Evolutionary conservation across 768 basidiomycete species (phyloP).

Genomic region (Mrakia frigida): DNA sequence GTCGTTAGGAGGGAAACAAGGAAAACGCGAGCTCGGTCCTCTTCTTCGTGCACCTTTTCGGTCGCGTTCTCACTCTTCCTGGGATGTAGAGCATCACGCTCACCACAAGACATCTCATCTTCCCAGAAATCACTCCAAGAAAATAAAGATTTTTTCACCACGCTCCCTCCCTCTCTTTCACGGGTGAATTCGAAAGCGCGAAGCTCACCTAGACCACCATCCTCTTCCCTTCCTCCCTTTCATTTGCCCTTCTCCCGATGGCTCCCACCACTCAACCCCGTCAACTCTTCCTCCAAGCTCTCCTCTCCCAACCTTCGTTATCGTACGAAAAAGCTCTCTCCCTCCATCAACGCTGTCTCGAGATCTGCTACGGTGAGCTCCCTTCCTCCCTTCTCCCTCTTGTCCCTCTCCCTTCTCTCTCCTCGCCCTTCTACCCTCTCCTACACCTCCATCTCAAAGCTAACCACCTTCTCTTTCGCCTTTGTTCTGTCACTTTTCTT

Average conservation of each 20-base stretch:
- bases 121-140: no score
- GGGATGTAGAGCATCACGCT: no score
- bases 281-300: slow-evolving; percentile 25
- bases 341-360: slow-evolving; percentile 4
- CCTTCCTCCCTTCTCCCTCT: background rate
- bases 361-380: slow-evolving; percentile 14
- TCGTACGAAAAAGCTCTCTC: slow-evolving; percentile 17
- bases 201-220: background rate
- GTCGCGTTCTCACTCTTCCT: no score
- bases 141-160: no score
- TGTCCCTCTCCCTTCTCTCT: background rate
- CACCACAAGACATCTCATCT: no score
- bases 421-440: background rate
- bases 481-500: no score
- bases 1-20: no score
- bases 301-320: slow-evolving; percentile 23
- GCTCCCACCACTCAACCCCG: background rate
- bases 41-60: no score
- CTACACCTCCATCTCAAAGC: background rate
- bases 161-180: no score
- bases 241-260: background rate
- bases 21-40: no score
- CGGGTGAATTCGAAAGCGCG: background rate
- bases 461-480: background rate
- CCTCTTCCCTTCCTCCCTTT: background rate